Evolutionary conservation across 106 monocot genomes (phyloP), one percentile per base, ranked within the genome.

Genomic region (Apostasia shenzhenica): DNA sequence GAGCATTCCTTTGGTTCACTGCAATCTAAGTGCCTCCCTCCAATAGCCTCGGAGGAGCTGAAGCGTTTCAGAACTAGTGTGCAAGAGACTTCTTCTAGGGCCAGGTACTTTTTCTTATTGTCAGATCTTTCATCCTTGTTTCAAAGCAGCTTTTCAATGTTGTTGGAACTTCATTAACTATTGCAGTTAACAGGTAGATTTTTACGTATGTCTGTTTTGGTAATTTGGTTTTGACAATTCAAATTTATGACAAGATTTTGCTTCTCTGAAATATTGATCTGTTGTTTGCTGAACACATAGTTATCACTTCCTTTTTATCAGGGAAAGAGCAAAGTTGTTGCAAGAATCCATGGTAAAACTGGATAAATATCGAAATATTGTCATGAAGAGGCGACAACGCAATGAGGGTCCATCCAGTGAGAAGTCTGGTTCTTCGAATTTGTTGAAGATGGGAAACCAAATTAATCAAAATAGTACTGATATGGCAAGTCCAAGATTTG

Each of bases 251-350:
- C 6, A 57, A 0, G 12, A 57, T 4, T 57, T 4, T 13, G 4
- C 6, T 11, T 11, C n/a, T 11, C 12, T 68, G 4, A 4, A 45
- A 6, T 7, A 52, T 12, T 3, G 61, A 6, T 39, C 43, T 68
- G 41, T 45, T 68, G 39, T 65, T 51, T 63, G 9, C 78, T 79
- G 66, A 78, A 12, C 14, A 48, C 48, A 38, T 55, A 62, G 12
- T 39, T 74, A 45, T 68, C 0, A 26, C 26, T 26, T 26, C 26
- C 26, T 26, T 73, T 75, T 78, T 46, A 67, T 40, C 76, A 95
- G 95, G 80, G 95, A 89, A 37, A 95, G 82, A 67, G 60, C 57
- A 66, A 89, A 82, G 66, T 47, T 73, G 4, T 82, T 92, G 63
- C 80, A 84, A 48, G 92, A 92, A 54, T 82, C 75, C 8, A 67